phyloP scores from a whole-genome alignment of 1,139 yeast species.

The Kluyveromyces sp. region DNA sequence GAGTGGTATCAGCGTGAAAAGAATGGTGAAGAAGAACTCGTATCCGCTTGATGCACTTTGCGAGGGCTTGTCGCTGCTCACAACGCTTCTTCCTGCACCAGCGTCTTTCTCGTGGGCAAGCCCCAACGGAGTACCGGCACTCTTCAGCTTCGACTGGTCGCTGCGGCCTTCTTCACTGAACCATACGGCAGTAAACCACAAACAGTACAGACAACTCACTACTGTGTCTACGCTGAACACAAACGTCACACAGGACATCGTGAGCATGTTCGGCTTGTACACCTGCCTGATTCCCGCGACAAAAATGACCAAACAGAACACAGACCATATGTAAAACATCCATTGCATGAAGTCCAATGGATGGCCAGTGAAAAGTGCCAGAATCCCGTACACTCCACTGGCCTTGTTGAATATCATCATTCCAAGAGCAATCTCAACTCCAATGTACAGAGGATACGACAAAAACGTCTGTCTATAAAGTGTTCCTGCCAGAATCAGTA shows the following conservation, averaged over 20 bases:
- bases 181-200: constrained; percentile 74
- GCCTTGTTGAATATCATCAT: constrained; percentile 80
- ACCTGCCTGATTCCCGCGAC: constrained; percentile 51
- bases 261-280: constrained; percentile 41
- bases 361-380: constrained; percentile 85
- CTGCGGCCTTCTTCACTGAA: constrained; percentile 40
- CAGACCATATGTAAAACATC: constrained; percentile 65
- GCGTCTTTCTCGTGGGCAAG: constrained; percentile 14
- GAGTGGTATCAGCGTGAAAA: constrained; percentile 49
- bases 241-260: constrained; percentile 55
- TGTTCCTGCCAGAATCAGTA: too few species aligned
- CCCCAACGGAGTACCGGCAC: constrained; percentile 16
- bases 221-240: constrained; percentile 62
- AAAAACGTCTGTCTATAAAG: constrained; percentile 21
- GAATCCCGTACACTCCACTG: constrained; percentile 79
- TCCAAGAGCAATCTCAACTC: constrained; percentile 79
- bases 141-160: constrained; percentile 7
- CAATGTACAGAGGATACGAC: constrained; percentile 64
- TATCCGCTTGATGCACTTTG: constrained; percentile 66
- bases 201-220: constrained; percentile 59
- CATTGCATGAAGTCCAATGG: constrained; percentile 80
- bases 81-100: constrained; percentile 10
- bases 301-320: constrained; percentile 59
- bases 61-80: constrained; percentile 22
- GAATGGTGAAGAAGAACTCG: constrained; percentile 62